Evolutionary conservation across 2,329 filamentous ascomycete species (phyloP).

Genomic region (Coniochaeta sp.): DNA sequence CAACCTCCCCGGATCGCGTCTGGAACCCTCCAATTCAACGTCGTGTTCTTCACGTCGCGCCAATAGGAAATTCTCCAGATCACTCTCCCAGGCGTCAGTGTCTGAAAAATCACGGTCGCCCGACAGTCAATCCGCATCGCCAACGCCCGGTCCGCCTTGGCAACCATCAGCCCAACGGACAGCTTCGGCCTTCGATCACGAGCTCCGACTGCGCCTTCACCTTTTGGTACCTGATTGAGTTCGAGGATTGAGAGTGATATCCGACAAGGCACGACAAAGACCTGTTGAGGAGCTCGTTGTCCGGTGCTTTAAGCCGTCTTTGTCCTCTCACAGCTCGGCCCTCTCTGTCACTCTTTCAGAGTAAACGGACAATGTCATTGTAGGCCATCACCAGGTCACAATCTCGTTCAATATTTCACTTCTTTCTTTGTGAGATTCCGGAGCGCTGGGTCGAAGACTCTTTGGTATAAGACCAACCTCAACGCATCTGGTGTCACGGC

Average conservation of each 20-base stretch:
- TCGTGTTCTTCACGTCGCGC: not conserved
- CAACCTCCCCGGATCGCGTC: not conserved
- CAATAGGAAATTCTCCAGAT: not conserved
- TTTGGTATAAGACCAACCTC: not conserved
- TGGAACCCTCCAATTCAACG: not conserved
- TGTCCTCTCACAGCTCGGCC: not conserved
- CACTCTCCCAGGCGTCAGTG: not conserved
- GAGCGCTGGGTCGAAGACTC: not conserved
- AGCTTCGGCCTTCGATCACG: not conserved
- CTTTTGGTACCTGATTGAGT: not conserved
- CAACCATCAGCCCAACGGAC: not conserved
- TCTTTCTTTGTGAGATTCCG: not conserved
- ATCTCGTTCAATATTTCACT: not conserved
- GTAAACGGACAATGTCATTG: not conserved
- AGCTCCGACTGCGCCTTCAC: not conserved
- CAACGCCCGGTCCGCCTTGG: not conserved
- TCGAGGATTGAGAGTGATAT: not conserved
- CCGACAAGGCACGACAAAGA: not conserved
- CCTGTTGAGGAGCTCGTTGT: not conserved
- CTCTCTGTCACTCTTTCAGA: not conserved
- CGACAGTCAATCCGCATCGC: not conserved
- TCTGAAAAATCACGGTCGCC: no score
- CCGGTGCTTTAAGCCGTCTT: not conserved
- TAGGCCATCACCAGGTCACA: not conserved
- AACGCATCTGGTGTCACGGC: not conserved